These are phyloP conservation scores for Candida fluviatilis DNA, from an alignment of 805 yeast genomes.

Conservation along the genomic window DNA sequence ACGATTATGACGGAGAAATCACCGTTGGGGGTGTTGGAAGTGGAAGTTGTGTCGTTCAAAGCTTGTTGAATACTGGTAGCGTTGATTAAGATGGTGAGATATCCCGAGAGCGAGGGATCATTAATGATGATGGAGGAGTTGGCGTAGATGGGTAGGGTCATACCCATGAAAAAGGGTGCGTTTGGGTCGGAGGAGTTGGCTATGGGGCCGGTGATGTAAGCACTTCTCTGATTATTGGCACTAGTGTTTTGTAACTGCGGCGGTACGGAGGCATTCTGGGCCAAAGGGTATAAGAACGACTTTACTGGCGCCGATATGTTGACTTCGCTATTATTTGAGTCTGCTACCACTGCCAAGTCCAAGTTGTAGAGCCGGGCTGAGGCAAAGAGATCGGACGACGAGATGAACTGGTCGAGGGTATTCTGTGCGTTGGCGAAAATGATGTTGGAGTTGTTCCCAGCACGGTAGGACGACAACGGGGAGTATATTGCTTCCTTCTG, in stretches of 20 bases:
- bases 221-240: conserved; percentile 13
- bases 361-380: conserved; percentile 68
- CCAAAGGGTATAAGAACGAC: conserved; percentile 47
- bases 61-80: conserved; percentile 30
- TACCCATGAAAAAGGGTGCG: conserved; percentile 52
- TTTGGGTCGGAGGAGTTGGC: conserved; percentile 26
- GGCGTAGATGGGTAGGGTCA: conserved; percentile 73
- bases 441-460: conserved; percentile 62
- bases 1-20: conserved; percentile 32
- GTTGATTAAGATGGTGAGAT: conserved; percentile 51
- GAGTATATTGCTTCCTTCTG: conserved; percentile 55
- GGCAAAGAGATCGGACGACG: conserved; percentile 59
- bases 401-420: conserved; percentile 55
- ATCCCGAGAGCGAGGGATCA: conserved; percentile 64
- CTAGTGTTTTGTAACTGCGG: conserved; percentile 31
- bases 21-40: conserved; percentile 5
- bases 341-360: conserved; percentile 44
- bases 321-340: conserved; percentile 23
- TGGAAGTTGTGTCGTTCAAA: conserved; percentile 15
- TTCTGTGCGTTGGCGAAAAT: conserved; percentile 40
- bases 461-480: conserved; percentile 59
- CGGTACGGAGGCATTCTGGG: conserved; percentile 42
- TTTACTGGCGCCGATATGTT: conserved; percentile 24
- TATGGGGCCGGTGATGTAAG: conserved; percentile 63
- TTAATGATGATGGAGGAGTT: conserved; percentile 65